These are phyloP conservation scores for Globisporangium alternatum DNA, from an alignment of 352 stramenopile genomes.

Conservation along the genomic window DNA sequence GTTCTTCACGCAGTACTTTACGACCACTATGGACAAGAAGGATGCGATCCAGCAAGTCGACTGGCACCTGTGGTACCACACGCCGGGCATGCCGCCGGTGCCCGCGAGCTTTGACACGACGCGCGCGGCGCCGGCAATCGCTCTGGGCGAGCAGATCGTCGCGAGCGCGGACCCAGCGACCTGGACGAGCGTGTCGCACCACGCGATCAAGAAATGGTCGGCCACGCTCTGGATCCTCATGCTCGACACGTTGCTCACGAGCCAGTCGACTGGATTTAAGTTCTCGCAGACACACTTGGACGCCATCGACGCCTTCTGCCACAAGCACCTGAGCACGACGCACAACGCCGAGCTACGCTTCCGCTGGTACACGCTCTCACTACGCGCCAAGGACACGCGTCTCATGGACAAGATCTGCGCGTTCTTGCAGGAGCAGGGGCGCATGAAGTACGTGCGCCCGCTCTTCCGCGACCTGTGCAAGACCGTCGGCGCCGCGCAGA, in stretches of 20 bases:
- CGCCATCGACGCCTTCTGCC: slow-evolving; percentile 51
- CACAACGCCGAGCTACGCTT: slow-evolving; percentile 72
- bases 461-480: slow-evolving; percentile 61
- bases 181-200: slow-evolving; percentile 22
- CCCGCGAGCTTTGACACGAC: slow-evolving; percentile 87
- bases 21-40: slow-evolving; percentile 24
- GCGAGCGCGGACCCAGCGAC: slow-evolving; percentile 21
- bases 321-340: slow-evolving; percentile 43
- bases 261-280: not conserved
- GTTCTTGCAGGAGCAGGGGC: slow-evolving; percentile 65
- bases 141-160: slow-evolving; percentile 39
- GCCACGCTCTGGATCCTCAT: slow-evolving; percentile 53
- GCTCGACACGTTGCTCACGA: slow-evolving; percentile 48
- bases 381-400: slow-evolving; percentile 47
- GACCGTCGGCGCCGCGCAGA: slow-evolving; percentile 28
- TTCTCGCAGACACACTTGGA: slow-evolving; percentile 41
- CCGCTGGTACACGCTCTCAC: slow-evolving; percentile 60
- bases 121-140: slow-evolving; percentile 45
- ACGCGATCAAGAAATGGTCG: slow-evolving; percentile 31
- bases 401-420: slow-evolving; percentile 34
- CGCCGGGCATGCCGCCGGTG: slow-evolving; percentile 86
- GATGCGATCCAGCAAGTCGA: slow-evolving; percentile 73
- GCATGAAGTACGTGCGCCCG: slow-evolving; percentile 75
- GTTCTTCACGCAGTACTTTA: slow-evolving; percentile 83
- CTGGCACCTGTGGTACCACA: slow-evolving; percentile 92